phyloP scores from a whole-genome alignment of 305 asterid species.

The Euphrasia arctica region DNA sequence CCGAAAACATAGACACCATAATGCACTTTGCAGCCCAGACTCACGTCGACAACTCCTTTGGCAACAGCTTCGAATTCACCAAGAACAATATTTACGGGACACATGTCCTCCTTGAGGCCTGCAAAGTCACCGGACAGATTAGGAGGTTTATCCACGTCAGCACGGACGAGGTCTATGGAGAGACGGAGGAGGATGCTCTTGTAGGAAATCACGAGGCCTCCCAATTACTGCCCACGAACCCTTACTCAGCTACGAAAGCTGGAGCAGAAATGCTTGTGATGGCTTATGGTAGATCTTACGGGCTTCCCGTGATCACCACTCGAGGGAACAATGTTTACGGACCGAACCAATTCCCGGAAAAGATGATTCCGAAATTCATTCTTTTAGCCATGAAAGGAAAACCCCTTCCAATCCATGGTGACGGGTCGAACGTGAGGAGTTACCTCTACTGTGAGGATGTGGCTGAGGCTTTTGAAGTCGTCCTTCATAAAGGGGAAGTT shows the following conservation, averaged over 20 bases:
- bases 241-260: constrained; percentile 89
- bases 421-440: constrained; percentile 90
- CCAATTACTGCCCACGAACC: constrained; percentile 84
- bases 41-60: constrained; percentile 87
- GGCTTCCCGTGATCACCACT: constrained; percentile 73
- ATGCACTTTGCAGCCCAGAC: constrained; percentile 99
- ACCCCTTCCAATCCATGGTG: constrained; percentile 90
- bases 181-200: constrained; percentile 83
- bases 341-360: constrained; percentile 87
- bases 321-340: constrained; percentile 82
- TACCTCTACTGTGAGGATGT: constrained; percentile 94
- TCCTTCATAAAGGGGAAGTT: constrained; percentile 91
- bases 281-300: constrained; percentile 91
- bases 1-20: constrained; percentile 78
- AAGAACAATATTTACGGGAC: constrained; percentile 89
- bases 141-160: constrained; percentile 85
- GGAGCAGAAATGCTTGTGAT: constrained; percentile 96
- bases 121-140: constrained; percentile 86
- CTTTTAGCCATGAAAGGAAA: constrained; percentile 81
- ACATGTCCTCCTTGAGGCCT: constrained; percentile 87
- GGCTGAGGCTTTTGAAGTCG: constrained; percentile 84
- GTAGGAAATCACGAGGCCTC: constrained; percentile 94
- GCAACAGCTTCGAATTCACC: constrained; percentile 88
- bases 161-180: constrained; percentile 93
- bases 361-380: constrained; percentile 91